These are phyloP conservation scores for Fusarium sacchari DNA, from an alignment of 2,329 filamentous ascomycete genomes.

Conservation along the genomic window DNA sequence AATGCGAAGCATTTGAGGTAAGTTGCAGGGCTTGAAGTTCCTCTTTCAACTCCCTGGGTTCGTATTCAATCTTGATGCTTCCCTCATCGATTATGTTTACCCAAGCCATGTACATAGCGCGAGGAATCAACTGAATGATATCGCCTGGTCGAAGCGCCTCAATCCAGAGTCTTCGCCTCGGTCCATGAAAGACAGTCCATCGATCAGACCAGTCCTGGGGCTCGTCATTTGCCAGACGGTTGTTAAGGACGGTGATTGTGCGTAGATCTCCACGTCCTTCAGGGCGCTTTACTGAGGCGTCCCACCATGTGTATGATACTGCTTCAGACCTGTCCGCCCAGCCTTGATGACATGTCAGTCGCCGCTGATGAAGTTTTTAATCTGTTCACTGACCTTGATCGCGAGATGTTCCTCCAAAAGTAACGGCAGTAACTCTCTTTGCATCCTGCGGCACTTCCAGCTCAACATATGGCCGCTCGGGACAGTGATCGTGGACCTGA, in stretches of 20 bases:
- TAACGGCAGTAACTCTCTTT: conserved; percentile 13
- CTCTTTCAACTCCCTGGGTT: not conserved
- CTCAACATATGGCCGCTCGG: conserved; percentile 21
- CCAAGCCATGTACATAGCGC: conserved; percentile 31
- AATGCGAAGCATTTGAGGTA: not conserved
- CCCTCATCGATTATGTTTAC: conserved; percentile 29
- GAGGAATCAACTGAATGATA: conserved; percentile 24
- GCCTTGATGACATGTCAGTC: not conserved
- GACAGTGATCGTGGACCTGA: conserved; percentile 30
- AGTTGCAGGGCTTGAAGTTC: not conserved
- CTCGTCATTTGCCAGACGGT: conserved; percentile 10
- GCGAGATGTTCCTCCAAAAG: conserved; percentile 8
- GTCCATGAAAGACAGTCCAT: conserved; percentile 11
- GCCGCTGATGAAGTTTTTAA: fast-evolving
- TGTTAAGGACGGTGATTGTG: conserved; percentile 12
- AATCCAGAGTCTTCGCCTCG: conserved; percentile 13
- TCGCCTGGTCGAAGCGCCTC: conserved; percentile 20
- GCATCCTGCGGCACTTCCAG: conserved; percentile 23
- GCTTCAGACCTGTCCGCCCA: conserved; percentile 24
- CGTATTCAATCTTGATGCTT: conserved; percentile 26
- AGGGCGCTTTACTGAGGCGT: conserved; percentile 19
- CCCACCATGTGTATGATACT: conserved; percentile 31
- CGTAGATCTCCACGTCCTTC: conserved; percentile 29
- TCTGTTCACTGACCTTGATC: conserved; percentile 7
- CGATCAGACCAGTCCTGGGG: not conserved